These are phyloP conservation scores for Artemisia annua DNA, from an alignment of 129 eudicot genomes.

Conservation along the genomic window DNA sequence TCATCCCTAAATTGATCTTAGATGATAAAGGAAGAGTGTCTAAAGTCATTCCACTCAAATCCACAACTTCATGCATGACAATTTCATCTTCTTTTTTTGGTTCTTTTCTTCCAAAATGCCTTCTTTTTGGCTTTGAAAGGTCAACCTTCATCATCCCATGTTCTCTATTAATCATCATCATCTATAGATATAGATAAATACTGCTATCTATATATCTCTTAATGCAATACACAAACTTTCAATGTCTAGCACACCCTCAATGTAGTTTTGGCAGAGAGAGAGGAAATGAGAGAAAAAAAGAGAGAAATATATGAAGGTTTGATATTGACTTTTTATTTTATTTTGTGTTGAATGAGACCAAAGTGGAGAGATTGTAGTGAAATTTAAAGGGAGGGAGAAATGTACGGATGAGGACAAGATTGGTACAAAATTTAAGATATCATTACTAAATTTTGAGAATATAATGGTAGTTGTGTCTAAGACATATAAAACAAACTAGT, in stretches of 20 bases:
- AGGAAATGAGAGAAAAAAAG: background rate
- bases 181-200: background rate
- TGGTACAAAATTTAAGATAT: background rate
- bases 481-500: no score
- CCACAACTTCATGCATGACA: slow-evolving; percentile 51
- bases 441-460: background rate
- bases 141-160: slow-evolving; percentile 36
- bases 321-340: slow-evolving; percentile 8
- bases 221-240: slow-evolving; percentile 2
- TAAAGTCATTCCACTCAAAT: slow-evolving; percentile 68
- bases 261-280: background rate
- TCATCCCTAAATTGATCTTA: slow-evolving; percentile 50
- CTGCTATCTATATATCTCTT: slow-evolving; percentile 17
- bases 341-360: slow-evolving; percentile 35
- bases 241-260: slow-evolving; percentile 15
- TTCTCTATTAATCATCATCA: slow-evolving; percentile 31
- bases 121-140: slow-evolving; percentile 29
- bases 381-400: slow-evolving; percentile 37
- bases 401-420: slow-evolving; percentile 32
- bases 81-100: slow-evolving; percentile 19
- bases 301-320: slow-evolving; percentile 18
- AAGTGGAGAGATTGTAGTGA: slow-evolving; percentile 44
- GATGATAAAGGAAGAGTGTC: slow-evolving; percentile 55
- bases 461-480: background rate
- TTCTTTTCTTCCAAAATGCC: slow-evolving; percentile 30